Evolutionary conservation across 306 rosid genomes (phyloP).

Genomic region (Delonix regia): DNA sequence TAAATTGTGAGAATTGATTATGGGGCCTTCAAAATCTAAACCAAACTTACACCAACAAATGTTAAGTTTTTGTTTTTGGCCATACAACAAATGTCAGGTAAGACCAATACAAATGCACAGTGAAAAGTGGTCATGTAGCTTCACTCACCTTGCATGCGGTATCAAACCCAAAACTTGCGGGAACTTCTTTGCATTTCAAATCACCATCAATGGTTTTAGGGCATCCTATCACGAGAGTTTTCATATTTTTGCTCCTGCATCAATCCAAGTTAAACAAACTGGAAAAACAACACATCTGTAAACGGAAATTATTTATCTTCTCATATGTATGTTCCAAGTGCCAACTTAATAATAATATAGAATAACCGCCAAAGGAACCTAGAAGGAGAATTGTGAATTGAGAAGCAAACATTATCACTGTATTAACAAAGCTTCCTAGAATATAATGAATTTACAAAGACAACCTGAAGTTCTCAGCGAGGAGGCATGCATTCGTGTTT

Average conservation of each 20-base stretch:
- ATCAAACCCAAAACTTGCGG: conserved; percentile 97
- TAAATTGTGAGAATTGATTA: background rate
- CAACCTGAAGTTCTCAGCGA: conserved; percentile 96
- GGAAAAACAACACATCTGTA: background rate
- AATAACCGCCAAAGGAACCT: background rate
- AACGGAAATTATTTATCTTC: conserved; percentile 5
- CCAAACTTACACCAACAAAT: background rate
- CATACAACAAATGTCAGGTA: too few species aligned
- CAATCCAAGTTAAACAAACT: conserved; percentile 33
- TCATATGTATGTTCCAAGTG: background rate
- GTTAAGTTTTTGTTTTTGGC: too few species aligned
- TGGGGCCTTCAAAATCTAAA: conserved; percentile 13
- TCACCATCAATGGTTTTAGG: conserved; percentile 99
- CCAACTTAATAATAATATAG: conserved; percentile 12
- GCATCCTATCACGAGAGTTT: conserved; percentile 87
- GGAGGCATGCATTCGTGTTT: conserved; percentile 98
- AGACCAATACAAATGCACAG: conserved; percentile 17
- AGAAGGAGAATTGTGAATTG: conserved; percentile 11
- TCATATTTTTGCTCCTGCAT: conserved; percentile 70
- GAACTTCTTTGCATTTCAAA: conserved; percentile 97
- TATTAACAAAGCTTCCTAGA: conserved; percentile 24
- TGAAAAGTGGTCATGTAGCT: conserved; percentile 12
- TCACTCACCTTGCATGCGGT: conserved; percentile 95
- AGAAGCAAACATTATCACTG: conserved; percentile 19
- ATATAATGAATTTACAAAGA: conserved; percentile 8